Conservation (phyloP, 352 stramenopile genomes). For the Phytophthora kernoviae region DNA sequence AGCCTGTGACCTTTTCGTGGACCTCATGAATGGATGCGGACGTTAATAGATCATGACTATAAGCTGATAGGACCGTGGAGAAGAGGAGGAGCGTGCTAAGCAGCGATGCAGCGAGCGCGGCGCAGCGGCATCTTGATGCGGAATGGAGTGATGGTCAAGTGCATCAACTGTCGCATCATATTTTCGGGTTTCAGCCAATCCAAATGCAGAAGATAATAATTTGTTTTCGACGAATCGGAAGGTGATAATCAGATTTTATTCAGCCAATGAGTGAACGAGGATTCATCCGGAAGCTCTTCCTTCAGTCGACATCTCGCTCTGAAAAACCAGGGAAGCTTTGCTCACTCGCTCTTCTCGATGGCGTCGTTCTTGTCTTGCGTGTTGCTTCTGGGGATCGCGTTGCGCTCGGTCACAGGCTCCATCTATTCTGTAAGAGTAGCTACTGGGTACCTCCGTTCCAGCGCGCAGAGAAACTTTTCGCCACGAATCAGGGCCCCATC, state of each 20-base stretch:
- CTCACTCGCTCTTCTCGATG: no score
- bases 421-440: slow-evolving; percentile 77
- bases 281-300: neutral
- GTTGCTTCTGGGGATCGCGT: slow-evolving; percentile 18
- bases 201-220: neutral
- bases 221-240: slow-evolving; percentile 26
- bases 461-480: slow-evolving; percentile 88
- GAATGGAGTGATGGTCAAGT: slow-evolving; percentile 26
- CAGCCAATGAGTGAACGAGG: neutral
- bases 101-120: neutral
- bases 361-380: slow-evolving; percentile 16
- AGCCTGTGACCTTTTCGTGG: slow-evolving; percentile 58
- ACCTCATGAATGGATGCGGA: slow-evolving; percentile 66
- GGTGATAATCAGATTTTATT: no score
- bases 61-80: slow-evolving; percentile 34
- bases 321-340: neutral
- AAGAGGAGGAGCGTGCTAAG: slow-evolving; percentile 16
- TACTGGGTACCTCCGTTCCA: slow-evolving; percentile 83
- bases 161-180: no score
- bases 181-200: slow-evolving; percentile 28
- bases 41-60: slow-evolving; percentile 31
- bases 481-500: slow-evolving; percentile 68
- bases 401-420: slow-evolving; percentile 38
- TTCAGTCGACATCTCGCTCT: slow-evolving; percentile 11
- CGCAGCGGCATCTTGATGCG: slow-evolving; percentile 18